phyloP scores from a whole-genome alignment of 176 grass and related monocot genomes.

The Bolboschoenus planiculmis region DNA sequence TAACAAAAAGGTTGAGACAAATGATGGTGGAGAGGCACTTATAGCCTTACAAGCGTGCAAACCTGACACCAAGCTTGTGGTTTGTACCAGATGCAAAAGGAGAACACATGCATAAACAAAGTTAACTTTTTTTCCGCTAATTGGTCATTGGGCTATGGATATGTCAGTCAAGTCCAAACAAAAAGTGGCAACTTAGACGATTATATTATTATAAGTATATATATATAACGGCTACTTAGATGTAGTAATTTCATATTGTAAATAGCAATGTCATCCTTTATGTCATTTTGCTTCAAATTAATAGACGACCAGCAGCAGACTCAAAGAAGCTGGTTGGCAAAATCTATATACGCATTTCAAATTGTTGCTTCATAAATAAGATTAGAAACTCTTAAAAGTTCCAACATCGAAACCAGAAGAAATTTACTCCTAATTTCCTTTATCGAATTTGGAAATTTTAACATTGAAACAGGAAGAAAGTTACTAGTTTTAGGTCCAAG shows the following conservation, averaged over 20 bases:
- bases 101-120: background rate
- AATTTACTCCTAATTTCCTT: background rate
- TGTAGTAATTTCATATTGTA: background rate
- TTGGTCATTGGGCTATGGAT: constrained; percentile 5
- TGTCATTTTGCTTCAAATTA: background rate
- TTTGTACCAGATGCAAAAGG: background rate
- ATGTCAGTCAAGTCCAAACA: constrained; percentile 12
- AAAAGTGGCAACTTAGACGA: background rate
- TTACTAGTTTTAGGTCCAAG: background rate
- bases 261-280: background rate
- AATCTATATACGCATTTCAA: background rate
- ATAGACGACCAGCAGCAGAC: background rate
- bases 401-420: background rate
- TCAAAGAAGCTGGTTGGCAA: background rate
- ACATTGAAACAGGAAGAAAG: background rate
- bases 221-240: background rate
- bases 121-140: background rate
- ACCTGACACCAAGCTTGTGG: constrained; percentile 4
- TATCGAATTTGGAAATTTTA: no score
- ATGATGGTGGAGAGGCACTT: constrained; percentile 15
- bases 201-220: background rate
- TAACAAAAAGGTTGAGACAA: constrained; percentile 18
- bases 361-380: background rate
- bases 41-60: constrained; percentile 23
- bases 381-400: background rate